These are phyloP conservation scores for Aspergillus sp. DNA, from an alignment of 2,329 filamentous ascomycete genomes.

Conservation along the genomic window DNA sequence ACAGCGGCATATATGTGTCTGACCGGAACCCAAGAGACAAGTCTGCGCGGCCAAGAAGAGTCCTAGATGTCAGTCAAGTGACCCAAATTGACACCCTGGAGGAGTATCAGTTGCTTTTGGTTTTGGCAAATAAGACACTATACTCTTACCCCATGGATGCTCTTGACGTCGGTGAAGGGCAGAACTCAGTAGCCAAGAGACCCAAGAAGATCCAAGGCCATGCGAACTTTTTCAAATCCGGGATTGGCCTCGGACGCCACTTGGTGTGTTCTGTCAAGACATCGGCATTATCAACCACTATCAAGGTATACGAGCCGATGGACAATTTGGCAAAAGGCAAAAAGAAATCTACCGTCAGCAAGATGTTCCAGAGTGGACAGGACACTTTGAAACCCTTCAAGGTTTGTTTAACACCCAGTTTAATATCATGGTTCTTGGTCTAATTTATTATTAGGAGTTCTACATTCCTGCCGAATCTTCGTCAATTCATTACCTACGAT, in stretches of 20 bases:
- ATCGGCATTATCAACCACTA: constrained; percentile 86
- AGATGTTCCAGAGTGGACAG: constrained; percentile 91
- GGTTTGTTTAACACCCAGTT: constrained; percentile 35
- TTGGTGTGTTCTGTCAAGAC: constrained; percentile 97
- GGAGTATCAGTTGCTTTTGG: constrained; percentile 87
- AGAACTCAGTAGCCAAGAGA: constrained; percentile 73
- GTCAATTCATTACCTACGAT: constrained; percentile 95
- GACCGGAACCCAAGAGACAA: constrained; percentile 86
- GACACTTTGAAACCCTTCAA: constrained; percentile 96
- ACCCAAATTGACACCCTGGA: constrained; percentile 96
- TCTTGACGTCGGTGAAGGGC: constrained; percentile 75
- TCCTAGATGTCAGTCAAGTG: constrained; percentile 82
- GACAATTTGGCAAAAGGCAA: constrained; percentile 90
- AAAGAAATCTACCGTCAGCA: constrained; percentile 92
- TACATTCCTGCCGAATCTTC: constrained; percentile 99
- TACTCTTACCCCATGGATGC: constrained; percentile 86
- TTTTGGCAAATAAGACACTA: constrained; percentile 89
- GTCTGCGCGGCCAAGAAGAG: constrained; percentile 70
- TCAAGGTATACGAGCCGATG: constrained; percentile 99
- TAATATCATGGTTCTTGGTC: not conserved
- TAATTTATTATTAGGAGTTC: constrained; percentile 66
- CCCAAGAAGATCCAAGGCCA: constrained; percentile 96
- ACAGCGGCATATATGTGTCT: constrained; percentile 87
- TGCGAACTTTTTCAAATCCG: constrained; percentile 97
- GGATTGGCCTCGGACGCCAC: constrained; percentile 90